Conservation (phyloP, 106 monocot genomes). For the Dactylorhiza incarnata region DNA sequence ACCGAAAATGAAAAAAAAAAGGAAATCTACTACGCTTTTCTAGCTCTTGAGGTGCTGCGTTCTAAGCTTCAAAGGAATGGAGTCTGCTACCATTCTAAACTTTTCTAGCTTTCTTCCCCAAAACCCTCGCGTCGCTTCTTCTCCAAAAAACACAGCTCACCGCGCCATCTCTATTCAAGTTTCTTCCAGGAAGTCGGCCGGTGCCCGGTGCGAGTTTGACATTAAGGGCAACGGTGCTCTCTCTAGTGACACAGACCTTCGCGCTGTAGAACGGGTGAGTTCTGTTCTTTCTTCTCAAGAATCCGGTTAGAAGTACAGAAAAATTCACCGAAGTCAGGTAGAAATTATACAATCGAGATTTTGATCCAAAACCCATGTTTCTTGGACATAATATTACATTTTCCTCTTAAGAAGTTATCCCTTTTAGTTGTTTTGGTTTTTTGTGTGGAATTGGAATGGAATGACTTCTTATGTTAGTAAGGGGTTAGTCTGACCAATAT, state of each 20-base stretch:
- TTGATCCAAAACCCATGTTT: not conserved
- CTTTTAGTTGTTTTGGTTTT: not conserved
- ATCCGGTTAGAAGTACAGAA: not conserved
- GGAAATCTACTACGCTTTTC: too few species aligned
- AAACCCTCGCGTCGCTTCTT: not conserved
- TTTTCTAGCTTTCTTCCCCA: not conserved
- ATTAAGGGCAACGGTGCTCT: conserved; percentile 55
- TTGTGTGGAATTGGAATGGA: not conserved
- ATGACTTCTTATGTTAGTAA: not conserved
- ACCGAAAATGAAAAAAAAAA: too few species aligned
- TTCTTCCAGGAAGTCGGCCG: not conserved
- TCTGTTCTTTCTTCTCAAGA: not conserved
- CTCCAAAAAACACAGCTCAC: not conserved
- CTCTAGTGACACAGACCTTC: conserved; percentile 42
- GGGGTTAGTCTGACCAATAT: not conserved
- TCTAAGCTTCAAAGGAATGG: not conserved
- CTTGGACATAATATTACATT: not conserved
- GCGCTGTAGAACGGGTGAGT: conserved; percentile 37
- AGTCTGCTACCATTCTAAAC: not conserved
- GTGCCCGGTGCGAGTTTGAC: conserved; percentile 44
- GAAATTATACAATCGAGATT: not conserved
- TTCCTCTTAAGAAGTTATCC: not conserved
- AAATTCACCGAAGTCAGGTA: not conserved
- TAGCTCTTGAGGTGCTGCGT: too few species aligned
- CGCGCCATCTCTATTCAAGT: not conserved